Conservation (phyloP, 176 grass and related monocot species). For the Eremochloa ophiuroides region DNA sequence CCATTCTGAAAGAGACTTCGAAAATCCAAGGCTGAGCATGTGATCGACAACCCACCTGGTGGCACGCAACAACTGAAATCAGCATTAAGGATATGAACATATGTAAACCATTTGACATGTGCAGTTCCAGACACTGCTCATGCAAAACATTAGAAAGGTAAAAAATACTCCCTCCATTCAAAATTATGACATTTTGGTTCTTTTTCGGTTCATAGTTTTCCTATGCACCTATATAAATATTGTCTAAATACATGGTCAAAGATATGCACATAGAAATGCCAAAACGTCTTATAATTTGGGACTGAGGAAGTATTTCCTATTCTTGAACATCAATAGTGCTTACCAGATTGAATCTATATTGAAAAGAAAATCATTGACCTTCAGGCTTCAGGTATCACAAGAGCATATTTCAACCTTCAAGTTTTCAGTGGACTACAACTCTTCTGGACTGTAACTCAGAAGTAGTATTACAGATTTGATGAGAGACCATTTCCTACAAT, state of each 20-base stretch:
- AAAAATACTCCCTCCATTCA: no score
- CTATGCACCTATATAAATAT: no score
- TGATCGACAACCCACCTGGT: slow-evolving; percentile 92
- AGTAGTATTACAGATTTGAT: slow-evolving; percentile 1
- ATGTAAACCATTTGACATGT: slow-evolving; percentile 3
- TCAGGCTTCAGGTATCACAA: background rate
- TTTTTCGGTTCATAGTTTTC: no score
- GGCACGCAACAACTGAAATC: background rate
- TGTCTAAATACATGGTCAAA: no score
- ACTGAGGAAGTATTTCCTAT: no score
- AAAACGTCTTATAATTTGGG: no score
- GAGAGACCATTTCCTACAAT: background rate
- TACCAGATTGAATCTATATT: background rate
- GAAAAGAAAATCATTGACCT: background rate
- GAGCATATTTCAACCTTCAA: background rate
- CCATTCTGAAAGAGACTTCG: slow-evolving; percentile 86
- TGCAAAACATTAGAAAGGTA: background rate
- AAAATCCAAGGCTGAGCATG: slow-evolving; percentile 85
- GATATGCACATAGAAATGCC: no score
- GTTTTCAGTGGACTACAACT: background rate
- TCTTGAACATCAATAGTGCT: background rate
- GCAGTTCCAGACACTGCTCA: background rate
- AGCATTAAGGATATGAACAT: background rate
- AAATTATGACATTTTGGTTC: no score
- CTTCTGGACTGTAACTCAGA: background rate